A percentile compares a stretch with the other conserved stretches of the same genome.
These are phyloP conservation scores for Arthrobotrys musiformis DNA, from an alignment of 2,329 filamentous ascomycete genomes.

Conservation along the genomic window DNA sequence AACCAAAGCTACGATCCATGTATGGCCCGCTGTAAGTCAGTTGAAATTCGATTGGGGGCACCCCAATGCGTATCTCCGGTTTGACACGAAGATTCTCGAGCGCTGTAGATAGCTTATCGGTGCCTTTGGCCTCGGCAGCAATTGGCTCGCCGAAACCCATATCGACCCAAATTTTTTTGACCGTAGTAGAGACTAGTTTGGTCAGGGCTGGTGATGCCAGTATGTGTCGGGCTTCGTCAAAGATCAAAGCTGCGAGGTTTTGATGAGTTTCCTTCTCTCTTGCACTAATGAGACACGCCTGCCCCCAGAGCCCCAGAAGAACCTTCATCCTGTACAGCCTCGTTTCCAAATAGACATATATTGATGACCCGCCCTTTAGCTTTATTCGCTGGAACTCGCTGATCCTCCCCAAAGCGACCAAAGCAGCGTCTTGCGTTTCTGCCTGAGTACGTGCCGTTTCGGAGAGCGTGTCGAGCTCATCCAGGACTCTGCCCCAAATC, in stretches of 20 bases:
- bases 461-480: constrained; percentile 7
- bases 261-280: constrained; percentile 30
- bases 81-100: constrained; percentile 40
- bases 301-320: constrained; percentile 33
- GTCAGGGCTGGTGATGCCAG: constrained; percentile 51
- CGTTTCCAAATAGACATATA: constrained; percentile 39
- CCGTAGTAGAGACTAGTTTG: constrained; percentile 42
- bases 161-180: constrained; percentile 56
- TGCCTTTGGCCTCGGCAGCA: neutral
- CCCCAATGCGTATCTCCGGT: constrained; percentile 51
- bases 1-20: constrained; percentile 78
- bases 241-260: constrained; percentile 31
- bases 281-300: constrained; percentile 20
- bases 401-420: constrained; percentile 11
- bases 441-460: constrained; percentile 15
- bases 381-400: constrained; percentile 40
- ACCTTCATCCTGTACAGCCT: constrained; percentile 24
- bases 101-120: constrained; percentile 41
- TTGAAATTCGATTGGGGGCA: constrained; percentile 70
- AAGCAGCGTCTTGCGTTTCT: constrained; percentile 30
- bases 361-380: constrained; percentile 18
- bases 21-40: constrained; percentile 76
- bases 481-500: constrained; percentile 21
- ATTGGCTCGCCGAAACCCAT: constrained; percentile 55
- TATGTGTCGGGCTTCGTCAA: constrained; percentile 32